Evolutionary conservation across 176 grass and related monocot species (phyloP).

Genomic region (Puya raimondii): DNA sequence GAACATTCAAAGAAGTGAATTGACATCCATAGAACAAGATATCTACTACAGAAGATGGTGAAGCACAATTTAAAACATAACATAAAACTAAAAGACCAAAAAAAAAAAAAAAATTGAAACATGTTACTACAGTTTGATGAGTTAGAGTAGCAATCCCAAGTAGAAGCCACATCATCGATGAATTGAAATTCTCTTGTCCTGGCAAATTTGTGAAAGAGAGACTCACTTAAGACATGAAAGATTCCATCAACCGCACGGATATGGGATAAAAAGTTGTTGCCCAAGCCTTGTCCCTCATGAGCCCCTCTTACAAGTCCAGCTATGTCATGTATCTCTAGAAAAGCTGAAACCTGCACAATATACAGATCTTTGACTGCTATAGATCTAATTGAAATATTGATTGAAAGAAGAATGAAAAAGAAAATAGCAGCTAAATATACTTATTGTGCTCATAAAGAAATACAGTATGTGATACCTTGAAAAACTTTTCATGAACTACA

Average conservation of each 20-base stretch:
- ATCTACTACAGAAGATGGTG: background rate
- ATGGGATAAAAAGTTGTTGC: constrained; percentile 89
- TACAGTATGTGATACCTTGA: background rate
- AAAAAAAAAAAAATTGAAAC: too few species aligned
- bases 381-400: constrained; percentile 1
- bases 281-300: constrained; percentile 80
- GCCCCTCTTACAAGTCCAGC: constrained; percentile 93
- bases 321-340: constrained; percentile 93
- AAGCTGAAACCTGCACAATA: constrained; percentile 60
- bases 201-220: constrained; percentile 5
- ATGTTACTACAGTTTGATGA: background rate
- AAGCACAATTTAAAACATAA: too few species aligned
- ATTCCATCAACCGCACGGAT: constrained; percentile 99
- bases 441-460: too few species aligned
- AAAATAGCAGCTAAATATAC: background rate
- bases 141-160: background rate
- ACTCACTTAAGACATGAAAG: constrained; percentile 93
- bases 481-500: constrained; percentile 3
- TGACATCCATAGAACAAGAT: background rate
- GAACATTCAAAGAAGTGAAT: background rate
- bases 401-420: background rate
- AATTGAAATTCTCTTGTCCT: background rate
- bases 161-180: background rate
- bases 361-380: constrained; percentile 12
- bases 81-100: too few species aligned